A percentile compares a stretch with the other conserved stretches of the same genome.
Evolutionary conservation across 495 filamentous ascomycete species (phyloP).

Genomic region (Podospora pseudopauciseta): DNA sequence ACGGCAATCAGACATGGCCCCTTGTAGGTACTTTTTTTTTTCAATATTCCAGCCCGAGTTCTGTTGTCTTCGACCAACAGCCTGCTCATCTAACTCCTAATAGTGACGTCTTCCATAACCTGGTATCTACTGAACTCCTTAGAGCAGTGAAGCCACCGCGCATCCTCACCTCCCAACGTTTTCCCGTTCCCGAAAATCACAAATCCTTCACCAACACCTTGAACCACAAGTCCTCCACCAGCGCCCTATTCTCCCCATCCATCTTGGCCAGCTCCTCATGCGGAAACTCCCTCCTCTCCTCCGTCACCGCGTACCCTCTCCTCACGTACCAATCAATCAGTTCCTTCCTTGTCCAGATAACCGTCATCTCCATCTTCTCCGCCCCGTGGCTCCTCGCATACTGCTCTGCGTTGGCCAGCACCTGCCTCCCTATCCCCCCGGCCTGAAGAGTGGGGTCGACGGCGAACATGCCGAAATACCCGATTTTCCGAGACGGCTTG

Average conservation of each 20-base stretch:
- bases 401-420: conserved; percentile 40
- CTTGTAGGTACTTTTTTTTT: no score
- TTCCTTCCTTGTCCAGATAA: conserved; percentile 38
- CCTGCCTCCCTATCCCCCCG: conserved; percentile 39
- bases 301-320: conserved; percentile 41
- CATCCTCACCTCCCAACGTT: not conserved
- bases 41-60: no score
- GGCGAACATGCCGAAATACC: conserved; percentile 44
- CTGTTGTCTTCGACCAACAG: no score
- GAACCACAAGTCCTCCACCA: conserved; percentile 42
- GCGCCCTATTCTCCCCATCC: conserved; percentile 15
- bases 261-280: conserved; percentile 26
- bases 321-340: conserved; percentile 45
- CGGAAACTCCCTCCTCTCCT: conserved; percentile 41
- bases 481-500: conserved; percentile 17
- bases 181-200: not conserved
- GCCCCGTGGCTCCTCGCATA: conserved; percentile 36
- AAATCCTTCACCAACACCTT: conserved; percentile 36
- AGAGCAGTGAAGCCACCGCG: not conserved
- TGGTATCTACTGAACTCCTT: no score
- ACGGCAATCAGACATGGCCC: no score
- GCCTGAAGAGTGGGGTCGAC: conserved; percentile 37
- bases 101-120: no score
- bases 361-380: conserved; percentile 34
- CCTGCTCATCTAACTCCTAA: no score